Evolutionary conservation across 2,329 filamentous ascomycete genomes (phyloP).

Genomic region (Metarhizium humberi): DNA sequence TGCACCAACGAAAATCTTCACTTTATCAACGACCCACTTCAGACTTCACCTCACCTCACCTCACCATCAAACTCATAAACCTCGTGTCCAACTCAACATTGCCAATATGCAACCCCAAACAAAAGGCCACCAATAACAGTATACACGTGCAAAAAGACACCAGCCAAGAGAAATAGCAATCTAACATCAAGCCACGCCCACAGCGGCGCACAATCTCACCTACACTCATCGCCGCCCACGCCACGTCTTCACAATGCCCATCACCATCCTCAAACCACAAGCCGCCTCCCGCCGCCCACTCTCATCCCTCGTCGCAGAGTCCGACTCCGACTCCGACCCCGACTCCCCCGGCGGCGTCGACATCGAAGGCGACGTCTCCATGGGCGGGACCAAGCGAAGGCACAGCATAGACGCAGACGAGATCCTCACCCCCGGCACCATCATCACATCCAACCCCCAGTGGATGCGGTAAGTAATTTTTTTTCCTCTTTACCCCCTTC

Average conservation of each 20-base stretch:
- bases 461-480: conserved; percentile 66
- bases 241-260: conserved; percentile 29
- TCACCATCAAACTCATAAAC: neutral
- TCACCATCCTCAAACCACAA: conserved; percentile 36
- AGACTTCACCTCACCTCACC: conserved; percentile 7
- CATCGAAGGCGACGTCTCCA: conserved; percentile 34
- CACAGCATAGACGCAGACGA: conserved; percentile 25
- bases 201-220: neutral
- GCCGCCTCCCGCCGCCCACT: conserved; percentile 17
- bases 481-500: conserved; percentile 1
- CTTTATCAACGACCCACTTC: conserved; percentile 16
- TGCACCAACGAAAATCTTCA: conserved; percentile 17
- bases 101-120: neutral
- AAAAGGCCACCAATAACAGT: neutral
- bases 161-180: neutral
- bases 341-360: conserved; percentile 38
- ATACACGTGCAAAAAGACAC: neutral
- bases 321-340: conserved; percentile 29
- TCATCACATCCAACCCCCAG: conserved; percentile 84
- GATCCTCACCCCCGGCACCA: conserved; percentile 81
- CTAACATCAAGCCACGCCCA: neutral
- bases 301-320: conserved; percentile 11
- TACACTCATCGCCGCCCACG: neutral
- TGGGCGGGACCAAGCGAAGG: conserved; percentile 32
- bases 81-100: neutral